phyloP scores from a whole-genome alignment of 306 rosid species.

The Oxytropis ochrocephala region DNA sequence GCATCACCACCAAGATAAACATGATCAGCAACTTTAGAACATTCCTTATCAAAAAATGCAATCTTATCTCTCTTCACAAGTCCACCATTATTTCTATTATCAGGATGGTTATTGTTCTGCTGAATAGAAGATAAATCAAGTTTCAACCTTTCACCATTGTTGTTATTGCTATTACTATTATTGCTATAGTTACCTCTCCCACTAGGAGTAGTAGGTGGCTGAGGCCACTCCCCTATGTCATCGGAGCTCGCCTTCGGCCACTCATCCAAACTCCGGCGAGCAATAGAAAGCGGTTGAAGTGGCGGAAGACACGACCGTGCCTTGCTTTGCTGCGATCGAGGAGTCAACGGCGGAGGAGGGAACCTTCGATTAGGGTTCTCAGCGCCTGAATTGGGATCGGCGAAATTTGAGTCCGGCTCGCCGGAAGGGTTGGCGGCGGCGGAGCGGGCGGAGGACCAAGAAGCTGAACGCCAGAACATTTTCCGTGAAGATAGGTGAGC shows the following conservation, averaged over 20 bases:
- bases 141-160: constrained; percentile 80
- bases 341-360: constrained; percentile 73
- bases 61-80: constrained; percentile 96
- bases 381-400: constrained; percentile 45
- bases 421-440: constrained; percentile 33
- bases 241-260: constrained; percentile 98
- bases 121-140: constrained; percentile 93
- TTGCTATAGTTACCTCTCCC: constrained; percentile 33
- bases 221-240: constrained; percentile 97
- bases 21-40: constrained; percentile 94
- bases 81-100: constrained; percentile 49
- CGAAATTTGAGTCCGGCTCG: constrained; percentile 31
- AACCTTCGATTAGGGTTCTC: constrained; percentile 39
- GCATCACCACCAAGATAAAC: constrained; percentile 98
- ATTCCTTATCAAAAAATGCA: constrained; percentile 94
- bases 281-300: constrained; percentile 83
- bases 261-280: constrained; percentile 91
- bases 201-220: constrained; percentile 86
- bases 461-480: constrained; percentile 84
- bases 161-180: background rate
- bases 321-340: constrained; percentile 92
- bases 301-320: constrained; percentile 86
- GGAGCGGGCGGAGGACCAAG: constrained; percentile 84
- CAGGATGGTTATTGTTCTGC: constrained; percentile 51
- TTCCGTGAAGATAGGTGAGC: constrained; percentile 55